Evolutionary conservation across 768 basidiomycete species (phyloP), one percentile per base, ranked within the genome.

Genomic region (Daedaleopsis sinensis): DNA sequence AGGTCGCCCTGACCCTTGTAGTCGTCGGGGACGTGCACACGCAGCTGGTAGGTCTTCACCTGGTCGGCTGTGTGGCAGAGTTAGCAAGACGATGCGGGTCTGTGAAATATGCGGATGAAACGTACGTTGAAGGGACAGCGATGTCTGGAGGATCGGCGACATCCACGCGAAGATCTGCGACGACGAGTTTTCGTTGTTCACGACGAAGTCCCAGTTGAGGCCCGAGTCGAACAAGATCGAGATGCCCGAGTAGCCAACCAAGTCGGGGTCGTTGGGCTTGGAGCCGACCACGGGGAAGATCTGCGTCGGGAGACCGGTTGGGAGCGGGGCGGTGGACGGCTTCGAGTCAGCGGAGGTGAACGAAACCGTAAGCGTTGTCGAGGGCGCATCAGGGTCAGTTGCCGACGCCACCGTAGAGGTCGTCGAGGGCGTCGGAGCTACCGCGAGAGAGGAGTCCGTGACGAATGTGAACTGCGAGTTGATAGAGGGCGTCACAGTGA

Each of bases 151-250:
- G 57, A 87, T 70, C 0, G 68, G 27, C 1, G 93, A 92, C 57
- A 89, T 76, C 68, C 80, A 89, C 13, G 82, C 84, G 69, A 98
- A 91, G 46, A 98, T 80, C 76, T 98, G 93, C 51, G 82, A 87
- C 2, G 84, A 79, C 0, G 90, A 82, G 57, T 87, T 78, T 9
- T 74, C 60, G 61, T 78, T 85, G 15, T 65, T 64, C 43, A 86
- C 84, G 5, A 94, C 90, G 65, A 87, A 92, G 0, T 66, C 19
- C 94, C 94, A 96, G 58, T 81, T 82, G 61, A 95, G 76, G 1
- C 60, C 67, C 5, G 68, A 49, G 56, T 85, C 80, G 73, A 93
- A 89, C 62, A 92, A 67, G 43, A 96, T 67, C 54, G 82, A 89
- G 71, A 94, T 83, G 61, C 87, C 61, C 12, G 80, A 78, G 59